Base-by-base conservation (phyloP, 2,329 filamentous ascomycete genomes). In the Macrophomina phaseolina region DNA sequence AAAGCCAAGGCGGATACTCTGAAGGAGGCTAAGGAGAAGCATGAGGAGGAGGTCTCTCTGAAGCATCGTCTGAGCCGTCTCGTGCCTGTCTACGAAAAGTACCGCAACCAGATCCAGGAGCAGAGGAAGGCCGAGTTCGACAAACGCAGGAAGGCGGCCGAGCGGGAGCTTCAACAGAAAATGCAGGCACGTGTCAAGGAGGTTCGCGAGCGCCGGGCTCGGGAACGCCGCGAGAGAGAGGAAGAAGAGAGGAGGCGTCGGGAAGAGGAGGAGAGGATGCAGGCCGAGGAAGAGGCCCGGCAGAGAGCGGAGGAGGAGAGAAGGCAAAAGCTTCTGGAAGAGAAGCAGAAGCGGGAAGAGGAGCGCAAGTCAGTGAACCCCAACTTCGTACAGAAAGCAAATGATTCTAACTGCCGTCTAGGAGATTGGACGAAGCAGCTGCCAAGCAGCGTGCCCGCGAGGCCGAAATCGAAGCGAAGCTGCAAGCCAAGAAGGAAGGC, bases 111-210 rank as follows among this genome's bases (percentile, higher is more conserved):
- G 56, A 88, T 99, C 64, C 91, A 92, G 69, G 90, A 95, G 79
- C 90, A 93, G 76, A 92, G 94, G 73, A 92, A 93, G 76, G 91
- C 97, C 73, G 93, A 98, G 80, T 99, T 98, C 73, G 95, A 98
- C 86, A 94, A 91, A 84, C 91, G 94, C 70, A 92, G 92, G 76
- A 93, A 91, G 79, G 90, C 92, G 75, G 95, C 95, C 38, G 93
- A 98, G 84, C 89, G 91, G 70, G 95, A 99, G 78, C 87, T 98
- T 67, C 92, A 98, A 84, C 91, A 91, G 80, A 93, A 96, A 83
- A 97, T 97, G 81, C 87, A 90, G 46, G 87, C 89, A 71, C 92
- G 95, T 75, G 90, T 93, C 81, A 94, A 93, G 86, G 93, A 97
- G 79, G 89, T 91, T 75, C 90, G 91, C 73, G 94, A 97, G 76